Base-by-base conservation (phyloP, 2,329 filamentous ascomycete species). In the Pestalotiopsis sp. region DNA sequence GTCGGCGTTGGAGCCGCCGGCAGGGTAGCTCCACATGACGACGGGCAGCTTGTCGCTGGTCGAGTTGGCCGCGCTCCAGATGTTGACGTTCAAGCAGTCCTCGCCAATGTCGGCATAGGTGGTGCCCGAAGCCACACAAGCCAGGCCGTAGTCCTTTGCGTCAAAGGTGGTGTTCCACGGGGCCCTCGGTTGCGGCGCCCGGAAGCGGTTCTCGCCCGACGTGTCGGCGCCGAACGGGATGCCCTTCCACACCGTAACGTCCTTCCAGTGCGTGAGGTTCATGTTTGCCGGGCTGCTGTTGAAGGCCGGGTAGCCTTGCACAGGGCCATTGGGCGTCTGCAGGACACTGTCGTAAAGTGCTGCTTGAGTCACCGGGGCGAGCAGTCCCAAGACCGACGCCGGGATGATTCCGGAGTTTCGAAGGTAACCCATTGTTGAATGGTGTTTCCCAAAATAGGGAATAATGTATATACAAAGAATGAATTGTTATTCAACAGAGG, bases 161-260 rank as follows among this genome's bases (percentile, higher is more conserved):
- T 73, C 69, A 3, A 72, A 58, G 2, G 70, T 66, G 2, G 68
- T 70, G 58, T 56, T 66, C 70, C 72, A 74, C 1, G 66, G 12
- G 7, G 65, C 12, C 2, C 67, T 64, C 17, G 66, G n/a, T 1
- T 65, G 66, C 31, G 73, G 70, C 17, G 70, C 56, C 12, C 64
- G 68, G 68, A 70, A 74, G 27, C 73, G 68, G 4, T 69, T 63
- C 45, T 68, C 59, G 57, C 68, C 75, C 25, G 71, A 69, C 59
- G 71, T 66, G 23, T 70, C 66, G 49, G 65, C 70, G 65, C 68
- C 71, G 65, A 72, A 78, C 23, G 72, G 76, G 25, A 78, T 75
- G 23, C 75, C 75, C 58, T 72, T 75, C 66, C 72, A 77, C 2
- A 73, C 70, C 6, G 70, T 73, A 52, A 73, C 73, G 13, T 71